A percentile compares a stretch with the other conserved stretches of the same genome.
Conservation (phyloP, 345 rosid species). For the Turritis glabra region DNA sequence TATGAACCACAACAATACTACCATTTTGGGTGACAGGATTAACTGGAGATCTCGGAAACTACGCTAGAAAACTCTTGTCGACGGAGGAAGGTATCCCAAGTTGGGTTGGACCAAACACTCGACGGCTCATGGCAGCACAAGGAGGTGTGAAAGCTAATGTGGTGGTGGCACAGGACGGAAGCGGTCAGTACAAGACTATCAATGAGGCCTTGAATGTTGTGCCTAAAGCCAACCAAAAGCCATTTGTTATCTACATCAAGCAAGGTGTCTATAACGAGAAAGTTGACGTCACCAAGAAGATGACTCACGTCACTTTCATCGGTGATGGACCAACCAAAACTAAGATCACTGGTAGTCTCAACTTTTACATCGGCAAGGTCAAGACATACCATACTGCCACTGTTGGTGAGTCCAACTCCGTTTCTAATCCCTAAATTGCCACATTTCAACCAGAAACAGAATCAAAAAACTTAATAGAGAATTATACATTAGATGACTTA, state of each 20-base stretch:
- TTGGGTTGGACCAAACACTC: slow-evolving; percentile 43
- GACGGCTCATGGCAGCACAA: slow-evolving; percentile 38
- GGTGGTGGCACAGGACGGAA: slow-evolving; percentile 68
- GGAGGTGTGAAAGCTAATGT: slow-evolving; percentile 44
- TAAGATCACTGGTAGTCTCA: slow-evolving; percentile 54
- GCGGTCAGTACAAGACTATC: slow-evolving; percentile 60
- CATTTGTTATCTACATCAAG: slow-evolving; percentile 69
- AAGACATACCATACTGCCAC: slow-evolving; percentile 58
- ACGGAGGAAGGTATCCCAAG: slow-evolving; percentile 41
- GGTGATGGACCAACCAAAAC: slow-evolving; percentile 80
- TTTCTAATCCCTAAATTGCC: not conserved
- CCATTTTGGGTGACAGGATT: slow-evolving; percentile 11
- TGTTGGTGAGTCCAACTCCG: slow-evolving; percentile 46
- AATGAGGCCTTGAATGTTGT: slow-evolving; percentile 47
- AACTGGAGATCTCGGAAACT: slow-evolving; percentile 13
- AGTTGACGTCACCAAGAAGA: slow-evolving; percentile 38
- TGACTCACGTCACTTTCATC: slow-evolving; percentile 53
- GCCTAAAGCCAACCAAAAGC: slow-evolving; percentile 34
- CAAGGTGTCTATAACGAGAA: slow-evolving; percentile 64
- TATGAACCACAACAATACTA: not conserved
- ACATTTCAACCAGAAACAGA: not conserved
- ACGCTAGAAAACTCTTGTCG: slow-evolving; percentile 35
- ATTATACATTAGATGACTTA: no score
- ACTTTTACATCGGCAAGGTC: slow-evolving; percentile 43
- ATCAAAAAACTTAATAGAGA: no score